phyloP scores from a whole-genome alignment of 2,329 filamentous ascomycete species.

The Aureobasidium sp. region DNA sequence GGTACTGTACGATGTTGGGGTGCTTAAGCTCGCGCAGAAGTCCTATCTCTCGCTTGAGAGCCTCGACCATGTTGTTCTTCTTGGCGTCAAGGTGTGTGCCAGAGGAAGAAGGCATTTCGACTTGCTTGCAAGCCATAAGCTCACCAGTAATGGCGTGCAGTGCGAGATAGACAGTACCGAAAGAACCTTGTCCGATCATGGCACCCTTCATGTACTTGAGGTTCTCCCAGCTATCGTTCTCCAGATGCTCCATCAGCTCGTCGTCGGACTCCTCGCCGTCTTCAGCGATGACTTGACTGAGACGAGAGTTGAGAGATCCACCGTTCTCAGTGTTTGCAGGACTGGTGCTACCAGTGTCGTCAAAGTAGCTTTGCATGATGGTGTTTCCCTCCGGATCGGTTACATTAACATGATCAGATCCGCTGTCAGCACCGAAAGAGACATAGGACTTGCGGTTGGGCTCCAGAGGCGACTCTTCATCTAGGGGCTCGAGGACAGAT shows the following conservation, averaged over 20 bases:
- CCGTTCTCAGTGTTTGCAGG: conserved; percentile 43
- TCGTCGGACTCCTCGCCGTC: conserved; percentile 90
- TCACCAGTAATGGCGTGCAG: conserved; percentile 94
- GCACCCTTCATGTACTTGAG: conserved; percentile 99
- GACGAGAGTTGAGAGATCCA: conserved; percentile 70
- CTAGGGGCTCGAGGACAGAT: conserved; percentile 78
- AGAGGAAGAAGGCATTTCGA: conserved; percentile 76
- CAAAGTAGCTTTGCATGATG: conserved; percentile 70
- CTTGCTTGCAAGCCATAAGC: conserved; percentile 96
- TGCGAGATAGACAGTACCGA: conserved; percentile 90
- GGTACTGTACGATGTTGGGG: conserved; percentile 95
- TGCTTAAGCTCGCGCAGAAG: conserved; percentile 90
- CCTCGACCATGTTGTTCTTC: conserved; percentile 98
- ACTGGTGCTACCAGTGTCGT: conserved; percentile 68
- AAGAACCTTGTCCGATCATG: conserved; percentile 92
- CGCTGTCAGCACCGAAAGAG: conserved; percentile 65
- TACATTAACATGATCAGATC: conserved; percentile 56
- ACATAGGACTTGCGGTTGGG: conserved; percentile 93
- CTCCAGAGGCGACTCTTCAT: conserved; percentile 81
- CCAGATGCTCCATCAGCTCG: conserved; percentile 80
- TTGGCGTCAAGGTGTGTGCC: conserved; percentile 72
- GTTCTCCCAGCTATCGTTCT: conserved; percentile 89
- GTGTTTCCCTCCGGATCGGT: conserved; percentile 69
- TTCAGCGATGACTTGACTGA: conserved; percentile 76
- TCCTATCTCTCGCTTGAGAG: conserved; percentile 91